phyloP scores from a whole-genome alignment of 352 stramenopile genomes.

The Phytophthora litchii region DNA sequence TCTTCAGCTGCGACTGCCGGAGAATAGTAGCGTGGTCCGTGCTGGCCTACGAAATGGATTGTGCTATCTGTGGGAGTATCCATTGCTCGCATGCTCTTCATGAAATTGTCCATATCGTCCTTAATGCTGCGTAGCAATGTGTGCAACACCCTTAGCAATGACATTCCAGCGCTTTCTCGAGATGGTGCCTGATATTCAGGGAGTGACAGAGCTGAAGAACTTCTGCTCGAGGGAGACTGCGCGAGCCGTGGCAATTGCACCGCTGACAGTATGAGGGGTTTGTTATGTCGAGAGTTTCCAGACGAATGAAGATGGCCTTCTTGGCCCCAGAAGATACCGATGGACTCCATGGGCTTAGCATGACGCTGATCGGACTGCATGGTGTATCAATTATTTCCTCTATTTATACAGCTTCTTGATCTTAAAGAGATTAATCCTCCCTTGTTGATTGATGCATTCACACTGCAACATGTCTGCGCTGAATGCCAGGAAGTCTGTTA shows the following conservation, averaged over 20 bases:
- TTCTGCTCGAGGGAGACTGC: slow-evolving; percentile 6
- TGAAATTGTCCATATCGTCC: slow-evolving; percentile 43
- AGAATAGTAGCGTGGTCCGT: slow-evolving; percentile 28
- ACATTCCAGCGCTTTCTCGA: slow-evolving; percentile 25
- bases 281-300: background rate
- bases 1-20: slow-evolving; percentile 40
- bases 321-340: slow-evolving; percentile 44
- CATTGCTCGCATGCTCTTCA: slow-evolving; percentile 32
- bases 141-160: slow-evolving; percentile 53
- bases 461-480: slow-evolving; percentile 43
- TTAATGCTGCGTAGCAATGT: slow-evolving; percentile 53
- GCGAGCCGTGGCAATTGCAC: slow-evolving; percentile 12
- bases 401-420: slow-evolving; percentile 44
- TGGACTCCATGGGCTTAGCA: slow-evolving; percentile 6
- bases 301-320: background rate
- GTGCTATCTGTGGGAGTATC: slow-evolving; percentile 31
- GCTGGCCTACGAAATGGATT: slow-evolving; percentile 8
- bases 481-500: slow-evolving; percentile 71
- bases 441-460: slow-evolving; percentile 48
- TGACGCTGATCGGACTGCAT: background rate
- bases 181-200: background rate
- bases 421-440: slow-evolving; percentile 57
- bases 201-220: background rate
- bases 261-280: background rate
- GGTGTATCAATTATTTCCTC: slow-evolving; percentile 7